Evolutionary conservation across 2,329 filamentous ascomycete species (phyloP).

Genomic region (Pseudonectria foliicola): DNA sequence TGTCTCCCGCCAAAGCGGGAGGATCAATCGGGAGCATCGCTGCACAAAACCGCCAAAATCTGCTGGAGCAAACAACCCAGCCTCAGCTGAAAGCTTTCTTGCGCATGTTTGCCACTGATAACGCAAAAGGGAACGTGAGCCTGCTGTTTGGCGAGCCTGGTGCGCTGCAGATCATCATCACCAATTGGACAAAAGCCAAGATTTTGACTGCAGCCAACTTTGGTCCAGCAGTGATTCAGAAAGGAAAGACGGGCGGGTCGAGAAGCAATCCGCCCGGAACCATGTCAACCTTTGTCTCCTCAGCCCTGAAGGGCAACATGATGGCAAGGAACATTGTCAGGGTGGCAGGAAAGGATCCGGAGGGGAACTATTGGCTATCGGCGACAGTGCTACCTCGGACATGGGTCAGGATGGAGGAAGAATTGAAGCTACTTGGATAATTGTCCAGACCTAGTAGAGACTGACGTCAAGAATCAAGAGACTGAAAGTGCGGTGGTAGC

Average conservation of each 20-base stretch:
- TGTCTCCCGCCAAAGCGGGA: constrained; percentile 15
- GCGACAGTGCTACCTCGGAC: constrained; percentile 13
- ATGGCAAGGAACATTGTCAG: constrained; percentile 10
- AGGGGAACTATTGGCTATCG: constrained; percentile 22
- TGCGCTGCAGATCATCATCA: constrained; percentile 27
- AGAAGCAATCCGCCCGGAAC: constrained; percentile 12
- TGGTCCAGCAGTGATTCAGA: constrained; percentile 18
- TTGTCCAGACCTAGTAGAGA: too few species aligned
- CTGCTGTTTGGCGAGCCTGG: constrained; percentile 26
- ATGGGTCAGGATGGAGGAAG: constrained; percentile 23
- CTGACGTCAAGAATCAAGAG: too few species aligned
- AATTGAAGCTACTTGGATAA: too few species aligned
- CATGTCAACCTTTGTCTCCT: constrained; percentile 12
- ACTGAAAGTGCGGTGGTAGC: too few species aligned
- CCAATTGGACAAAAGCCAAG: constrained; percentile 32
- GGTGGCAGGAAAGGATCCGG: constrained; percentile 22
- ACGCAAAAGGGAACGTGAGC: constrained; percentile 10
- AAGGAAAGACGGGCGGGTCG: constrained; percentile 1
- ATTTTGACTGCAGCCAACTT: constrained; percentile 32
- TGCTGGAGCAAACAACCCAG: constrained; percentile 28
- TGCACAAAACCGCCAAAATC: constrained; percentile 22
- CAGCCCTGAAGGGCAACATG: constrained; percentile 2
- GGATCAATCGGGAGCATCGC: constrained; percentile 23
- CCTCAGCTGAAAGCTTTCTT: constrained; percentile 25
- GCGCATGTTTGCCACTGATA: constrained; percentile 14